Percentiles rank a stretch among this genome's conserved stretches.
Conservation (phyloP, 2,329 filamentous ascomycete genomes). For the Penicillium sp. region DNA sequence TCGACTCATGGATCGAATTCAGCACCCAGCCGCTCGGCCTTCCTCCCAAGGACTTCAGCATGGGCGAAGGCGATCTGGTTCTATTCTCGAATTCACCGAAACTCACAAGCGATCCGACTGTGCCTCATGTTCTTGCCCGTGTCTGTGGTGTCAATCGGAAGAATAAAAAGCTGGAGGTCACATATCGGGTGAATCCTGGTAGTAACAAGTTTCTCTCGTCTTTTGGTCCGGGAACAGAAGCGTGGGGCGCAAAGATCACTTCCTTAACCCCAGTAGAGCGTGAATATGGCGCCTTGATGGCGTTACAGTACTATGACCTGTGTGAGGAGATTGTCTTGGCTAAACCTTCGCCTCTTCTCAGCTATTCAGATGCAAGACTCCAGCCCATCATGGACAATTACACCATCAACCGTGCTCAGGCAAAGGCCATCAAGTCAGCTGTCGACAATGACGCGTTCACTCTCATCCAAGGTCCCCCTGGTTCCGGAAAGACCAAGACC, state of each 20-base stretch:
- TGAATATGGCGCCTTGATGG: constrained; percentile 88
- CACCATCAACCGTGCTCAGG: constrained; percentile 81
- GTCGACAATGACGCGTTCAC: constrained; percentile 97
- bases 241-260: constrained; percentile 79
- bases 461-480: constrained; percentile 90
- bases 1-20: constrained; percentile 91
- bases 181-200: constrained; percentile 74
- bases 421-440: constrained; percentile 85
- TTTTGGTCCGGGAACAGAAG: constrained; percentile 66
- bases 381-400: constrained; percentile 71
- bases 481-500: constrained; percentile 97
- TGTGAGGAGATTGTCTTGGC: constrained; percentile 89
- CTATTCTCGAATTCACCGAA: constrained; percentile 73
- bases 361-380: constrained; percentile 73
- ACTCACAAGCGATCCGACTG: constrained; percentile 64
- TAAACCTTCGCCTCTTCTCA: constrained; percentile 82
- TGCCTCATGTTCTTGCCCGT: constrained; percentile 80
- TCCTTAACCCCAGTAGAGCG: constrained; percentile 93
- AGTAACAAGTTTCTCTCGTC: constrained; percentile 59
- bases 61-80: constrained; percentile 85
- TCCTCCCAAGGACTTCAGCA: constrained; percentile 67
- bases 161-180: constrained; percentile 76
- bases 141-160: constrained; percentile 79
- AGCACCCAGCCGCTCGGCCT: constrained; percentile 74
- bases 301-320: constrained; percentile 90